A percentile compares a stretch with the other conserved stretches of the same genome.
These are phyloP conservation scores for Eudorina sp. DNA, from an alignment of 139 green algal species.

Conservation along the genomic window DNA sequence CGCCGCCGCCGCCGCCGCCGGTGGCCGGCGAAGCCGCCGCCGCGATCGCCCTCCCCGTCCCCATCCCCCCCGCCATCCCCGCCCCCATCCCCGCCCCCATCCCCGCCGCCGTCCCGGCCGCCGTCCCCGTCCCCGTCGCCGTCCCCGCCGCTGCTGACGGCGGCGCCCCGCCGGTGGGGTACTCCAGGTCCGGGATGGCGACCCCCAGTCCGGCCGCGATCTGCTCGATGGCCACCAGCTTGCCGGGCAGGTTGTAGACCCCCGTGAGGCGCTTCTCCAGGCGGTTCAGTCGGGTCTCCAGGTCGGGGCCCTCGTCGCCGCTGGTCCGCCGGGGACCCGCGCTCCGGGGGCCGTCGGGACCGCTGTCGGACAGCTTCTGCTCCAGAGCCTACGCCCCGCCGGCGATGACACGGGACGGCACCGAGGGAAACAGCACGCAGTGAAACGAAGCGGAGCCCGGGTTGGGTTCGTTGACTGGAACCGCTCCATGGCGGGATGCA, in stretches of 20 bases:
- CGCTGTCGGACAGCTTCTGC: conserved; percentile 3
- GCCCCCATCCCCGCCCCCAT: too few species aligned
- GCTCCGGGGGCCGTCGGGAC: background rate
- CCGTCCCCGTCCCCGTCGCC: too few species aligned
- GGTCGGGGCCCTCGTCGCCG: background rate
- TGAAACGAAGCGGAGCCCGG: too few species aligned
- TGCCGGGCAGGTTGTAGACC: conserved; percentile 63
- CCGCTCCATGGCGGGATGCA: too few species aligned
- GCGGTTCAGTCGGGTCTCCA: conserved; percentile 42
- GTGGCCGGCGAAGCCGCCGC: background rate
- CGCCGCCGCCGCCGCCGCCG: background rate
- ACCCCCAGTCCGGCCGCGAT: conserved; percentile 58
- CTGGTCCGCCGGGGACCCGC: background rate
- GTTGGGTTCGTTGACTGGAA: too few species aligned
- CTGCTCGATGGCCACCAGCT: conserved; percentile 59
- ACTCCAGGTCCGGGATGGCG: conserved; percentile 53
- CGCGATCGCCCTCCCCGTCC: too few species aligned
- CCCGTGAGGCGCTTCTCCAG: conserved; percentile 56
- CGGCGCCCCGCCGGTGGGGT: conserved; percentile 17
- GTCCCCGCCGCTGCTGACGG: too few species aligned
- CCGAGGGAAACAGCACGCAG: too few species aligned
- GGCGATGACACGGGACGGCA: too few species aligned
- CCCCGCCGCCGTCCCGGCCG: too few species aligned
- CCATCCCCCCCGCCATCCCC: too few species aligned
- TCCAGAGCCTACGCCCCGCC: conserved; percentile 41